Conservation (phyloP, 2,329 filamentous ascomycete genomes). For the Monilinia vaccinii-corymbosi region DNA sequence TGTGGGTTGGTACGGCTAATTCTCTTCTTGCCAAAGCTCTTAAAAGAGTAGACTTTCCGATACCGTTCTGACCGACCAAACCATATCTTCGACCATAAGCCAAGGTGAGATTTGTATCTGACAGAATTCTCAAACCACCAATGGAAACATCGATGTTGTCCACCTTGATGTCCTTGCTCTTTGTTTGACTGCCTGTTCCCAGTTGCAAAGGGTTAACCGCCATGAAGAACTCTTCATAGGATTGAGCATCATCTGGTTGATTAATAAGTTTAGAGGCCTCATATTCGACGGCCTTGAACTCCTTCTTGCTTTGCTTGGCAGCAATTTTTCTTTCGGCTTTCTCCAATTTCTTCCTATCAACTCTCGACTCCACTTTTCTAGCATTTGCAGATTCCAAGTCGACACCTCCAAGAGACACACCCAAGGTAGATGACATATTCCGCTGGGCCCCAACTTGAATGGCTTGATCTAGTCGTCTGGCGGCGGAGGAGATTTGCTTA, state of each 20-base stretch:
- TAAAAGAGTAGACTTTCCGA: conserved; percentile 92
- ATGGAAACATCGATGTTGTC: conserved; percentile 95
- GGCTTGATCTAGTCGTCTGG: conserved; percentile 83
- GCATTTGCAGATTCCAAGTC: conserved; percentile 90
- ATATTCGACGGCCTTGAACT: conserved; percentile 97
- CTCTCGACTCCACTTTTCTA: conserved; percentile 92
- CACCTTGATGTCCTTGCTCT: conserved; percentile 98
- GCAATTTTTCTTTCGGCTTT: conserved; percentile 97
- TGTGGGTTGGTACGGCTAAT: conserved; percentile 88
- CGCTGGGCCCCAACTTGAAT: conserved; percentile 89
- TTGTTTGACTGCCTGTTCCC: conserved; percentile 59
- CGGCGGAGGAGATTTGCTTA: conserved; percentile 62
- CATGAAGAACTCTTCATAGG: conserved; percentile 99
- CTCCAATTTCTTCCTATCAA: conserved; percentile 97
- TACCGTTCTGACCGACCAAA: conserved; percentile 98
- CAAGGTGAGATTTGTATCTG: conserved; percentile 81
- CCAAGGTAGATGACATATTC: conserved; percentile 93
- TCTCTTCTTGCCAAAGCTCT: conserved; percentile 88
- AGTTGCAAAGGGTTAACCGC: conserved; percentile 93
- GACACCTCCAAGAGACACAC: conserved; percentile 72
- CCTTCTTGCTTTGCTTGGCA: conserved; percentile 96
- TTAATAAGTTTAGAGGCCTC: conserved; percentile 87
- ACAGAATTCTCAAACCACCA: conserved; percentile 77
- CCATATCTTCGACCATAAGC: conserved; percentile 92
- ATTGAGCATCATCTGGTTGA: conserved; percentile 72